A percentile compares a stretch with the other conserved stretches of the same genome.
Evolutionary conservation across 176 grass and related monocot species (phyloP).

Genomic region (Zizania latifolia): DNA sequence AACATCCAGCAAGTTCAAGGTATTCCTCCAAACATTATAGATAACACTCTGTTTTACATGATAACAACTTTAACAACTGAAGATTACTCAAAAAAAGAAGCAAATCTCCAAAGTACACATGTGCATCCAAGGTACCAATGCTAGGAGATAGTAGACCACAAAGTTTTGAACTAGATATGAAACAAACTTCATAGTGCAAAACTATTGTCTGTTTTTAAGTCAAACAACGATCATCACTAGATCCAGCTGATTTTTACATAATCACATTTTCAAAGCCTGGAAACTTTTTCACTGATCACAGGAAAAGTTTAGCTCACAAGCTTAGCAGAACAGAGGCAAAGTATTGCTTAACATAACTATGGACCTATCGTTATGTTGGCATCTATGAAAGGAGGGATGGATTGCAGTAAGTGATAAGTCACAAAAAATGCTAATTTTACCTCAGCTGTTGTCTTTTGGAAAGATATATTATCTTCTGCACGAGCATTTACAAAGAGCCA

Average conservation of each 20-base stretch:
- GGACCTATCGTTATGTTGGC: background rate
- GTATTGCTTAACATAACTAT: background rate
- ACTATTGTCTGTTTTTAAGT: background rate
- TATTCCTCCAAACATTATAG: constrained; percentile 58
- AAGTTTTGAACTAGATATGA: background rate
- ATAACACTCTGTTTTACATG: constrained; percentile 56
- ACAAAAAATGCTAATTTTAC: constrained; percentile 36
- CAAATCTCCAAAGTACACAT: background rate
- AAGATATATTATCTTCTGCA: constrained; percentile 42
- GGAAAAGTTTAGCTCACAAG: background rate
- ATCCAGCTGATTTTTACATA: background rate
- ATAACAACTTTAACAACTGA: constrained; percentile 20
- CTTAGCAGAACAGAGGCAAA: background rate
- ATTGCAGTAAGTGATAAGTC: too few species aligned
- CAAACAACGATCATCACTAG: background rate
- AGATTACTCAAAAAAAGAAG: constrained; percentile 13
- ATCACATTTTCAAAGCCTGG: background rate
- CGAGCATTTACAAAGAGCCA: constrained; percentile 73
- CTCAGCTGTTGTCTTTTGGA: constrained; percentile 60
- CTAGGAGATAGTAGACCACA: background rate
- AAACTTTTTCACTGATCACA: background rate
- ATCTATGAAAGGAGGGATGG: background rate
- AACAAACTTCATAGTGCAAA: constrained; percentile 1
- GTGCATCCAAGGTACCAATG: constrained; percentile 3
- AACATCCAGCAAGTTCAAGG: constrained; percentile 48